Percentiles rank a stretch among this genome's conserved stretches.
phyloP scores from a whole-genome alignment of 1,284 basidiomycete genomes.

The Trichosporon faecale region DNA sequence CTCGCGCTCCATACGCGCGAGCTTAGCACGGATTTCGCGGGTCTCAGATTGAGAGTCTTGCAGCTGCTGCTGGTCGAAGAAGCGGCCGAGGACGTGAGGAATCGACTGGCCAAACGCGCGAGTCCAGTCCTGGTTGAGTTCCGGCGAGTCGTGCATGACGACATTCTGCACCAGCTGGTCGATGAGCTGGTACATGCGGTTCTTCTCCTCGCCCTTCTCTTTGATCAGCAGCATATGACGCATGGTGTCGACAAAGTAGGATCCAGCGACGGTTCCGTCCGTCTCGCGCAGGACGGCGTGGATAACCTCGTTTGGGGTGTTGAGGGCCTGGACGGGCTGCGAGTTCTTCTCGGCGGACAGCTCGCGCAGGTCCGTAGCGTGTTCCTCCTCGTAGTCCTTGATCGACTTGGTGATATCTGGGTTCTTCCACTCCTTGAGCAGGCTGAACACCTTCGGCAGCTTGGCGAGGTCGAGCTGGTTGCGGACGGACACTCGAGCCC shows the following conservation, averaged over 20 bases:
- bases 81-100: slow-evolving; percentile 79
- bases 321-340: slow-evolving; percentile 61
- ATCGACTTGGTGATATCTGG: slow-evolving; percentile 66
- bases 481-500: slow-evolving; percentile 39
- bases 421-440: slow-evolving; percentile 66
- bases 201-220: slow-evolving; percentile 76
- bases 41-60: slow-evolving; percentile 77
- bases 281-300: slow-evolving; percentile 72
- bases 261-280: slow-evolving; percentile 71
- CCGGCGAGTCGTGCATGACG: slow-evolving; percentile 79
- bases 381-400: slow-evolving; percentile 61
- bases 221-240: slow-evolving; percentile 88
- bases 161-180: slow-evolving; percentile 90
- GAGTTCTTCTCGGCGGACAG: slow-evolving; percentile 71
- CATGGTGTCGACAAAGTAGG: slow-evolving; percentile 87
- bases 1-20: slow-evolving; percentile 50
- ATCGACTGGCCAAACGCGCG: slow-evolving; percentile 85
- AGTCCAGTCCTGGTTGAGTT: slow-evolving; percentile 68
- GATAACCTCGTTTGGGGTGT: slow-evolving; percentile 83
- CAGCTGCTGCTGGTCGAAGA: slow-evolving; percentile 85
- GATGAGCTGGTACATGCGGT: slow-evolving; percentile 87
- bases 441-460: slow-evolving; percentile 67
- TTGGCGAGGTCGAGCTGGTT: slow-evolving; percentile 86
- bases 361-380: slow-evolving; percentile 75
- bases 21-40: slow-evolving; percentile 63